Percentiles rank a stretch among this genome's conserved stretches.
Conservation (phyloP, 768 basidiomycete species). For the Podaxis pistillaris region DNA sequence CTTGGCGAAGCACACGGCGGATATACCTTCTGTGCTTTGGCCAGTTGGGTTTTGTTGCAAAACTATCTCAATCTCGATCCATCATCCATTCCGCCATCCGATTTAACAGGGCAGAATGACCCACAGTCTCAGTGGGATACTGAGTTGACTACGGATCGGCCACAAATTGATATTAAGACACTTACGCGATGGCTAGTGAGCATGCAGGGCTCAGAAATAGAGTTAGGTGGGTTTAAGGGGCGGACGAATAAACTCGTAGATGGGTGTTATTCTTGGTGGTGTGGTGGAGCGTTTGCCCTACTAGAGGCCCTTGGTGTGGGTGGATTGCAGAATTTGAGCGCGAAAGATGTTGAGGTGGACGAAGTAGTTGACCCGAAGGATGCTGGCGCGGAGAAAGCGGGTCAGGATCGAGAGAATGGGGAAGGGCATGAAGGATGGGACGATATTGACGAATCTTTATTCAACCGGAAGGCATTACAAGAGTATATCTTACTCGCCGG, state of each 20-base stretch:
- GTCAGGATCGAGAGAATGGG: conserved; percentile 1
- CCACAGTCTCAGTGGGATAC: conserved; percentile 1
- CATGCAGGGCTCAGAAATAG: conserved; percentile 81
- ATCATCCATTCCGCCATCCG: neutral
- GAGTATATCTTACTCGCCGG: conserved; percentile 85
- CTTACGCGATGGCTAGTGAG: conserved; percentile 79
- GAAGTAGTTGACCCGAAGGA: conserved; percentile 11
- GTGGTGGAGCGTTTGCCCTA: conserved; percentile 82
- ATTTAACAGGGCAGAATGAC: neutral
- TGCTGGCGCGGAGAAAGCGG: conserved; percentile 17
- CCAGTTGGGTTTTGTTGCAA: conserved; percentile 76
- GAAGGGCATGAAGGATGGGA: conserved; percentile 46
- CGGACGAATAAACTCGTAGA: conserved; percentile 98
- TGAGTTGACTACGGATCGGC: conserved; percentile 21
- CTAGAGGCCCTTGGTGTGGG: conserved; percentile 59
- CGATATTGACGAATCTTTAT: conserved; percentile 55
- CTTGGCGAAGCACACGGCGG: conserved; percentile 98
- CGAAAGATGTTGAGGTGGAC: conserved; percentile 28
- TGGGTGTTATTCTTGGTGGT: conserved; percentile 99
- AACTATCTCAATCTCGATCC: conserved; percentile 41
- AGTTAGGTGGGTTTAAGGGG: conserved; percentile 91
- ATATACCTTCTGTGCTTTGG: conserved; percentile 92
- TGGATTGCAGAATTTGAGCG: conserved; percentile 28
- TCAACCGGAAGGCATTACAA: conserved; percentile 74
- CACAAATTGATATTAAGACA: conserved; percentile 53